Base-by-base conservation (phyloP, 371 early-diverging fungal genomes). In the Lichtheimia corymbifera region DNA sequence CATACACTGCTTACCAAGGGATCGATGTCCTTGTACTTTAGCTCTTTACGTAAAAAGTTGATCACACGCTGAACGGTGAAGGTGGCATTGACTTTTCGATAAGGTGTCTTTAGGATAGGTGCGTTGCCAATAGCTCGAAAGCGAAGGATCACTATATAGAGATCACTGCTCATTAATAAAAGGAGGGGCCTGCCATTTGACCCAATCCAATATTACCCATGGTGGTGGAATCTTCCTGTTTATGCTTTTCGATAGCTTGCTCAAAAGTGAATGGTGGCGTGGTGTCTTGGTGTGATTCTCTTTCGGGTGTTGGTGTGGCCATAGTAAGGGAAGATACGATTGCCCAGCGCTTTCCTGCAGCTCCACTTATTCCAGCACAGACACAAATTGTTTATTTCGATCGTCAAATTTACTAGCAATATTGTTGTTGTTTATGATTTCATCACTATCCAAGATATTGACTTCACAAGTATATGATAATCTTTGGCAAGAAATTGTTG, bases 71-170 rank as follows among this genome's bases (percentile, higher is more conserved):
- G 85, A 70, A 97, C 94, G 61, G 88, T 87, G 60, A 91, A 86
- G 15, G 90, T 80, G 2, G 93, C 86, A 3, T 88, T 86, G 49
- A 97, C 91, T 67, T 91, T 93, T 76, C 88, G 95, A 24, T 89
- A 76, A 27, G 77, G 87, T 64, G 93, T 90, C 71, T 94, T 95
- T 41, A 97, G 70, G 55, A 95, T 94, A 0, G 96, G 96, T 1
- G 95, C 96, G 77, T 91, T 93, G 18, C 97, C 97, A 20, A 93
- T 91, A 1, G 94, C 88, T 53, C 82, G 68, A 66, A 97, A 94
- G 14, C 90, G 87, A 4, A 97, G 91, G 24, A 94, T 83, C 35
- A 95, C 94, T 94, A 22, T 22, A 22, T 0, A 35, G 11, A 71
- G 0, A 24, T n/a, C 3, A 41, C 2, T 24, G 27, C 9, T 27